A percentile compares a stretch with the other conserved stretches of the same genome.
Evolutionary conservation across 352 stramenopile genomes (phyloP).

Genomic region (Ophiocytium majus): DNA sequence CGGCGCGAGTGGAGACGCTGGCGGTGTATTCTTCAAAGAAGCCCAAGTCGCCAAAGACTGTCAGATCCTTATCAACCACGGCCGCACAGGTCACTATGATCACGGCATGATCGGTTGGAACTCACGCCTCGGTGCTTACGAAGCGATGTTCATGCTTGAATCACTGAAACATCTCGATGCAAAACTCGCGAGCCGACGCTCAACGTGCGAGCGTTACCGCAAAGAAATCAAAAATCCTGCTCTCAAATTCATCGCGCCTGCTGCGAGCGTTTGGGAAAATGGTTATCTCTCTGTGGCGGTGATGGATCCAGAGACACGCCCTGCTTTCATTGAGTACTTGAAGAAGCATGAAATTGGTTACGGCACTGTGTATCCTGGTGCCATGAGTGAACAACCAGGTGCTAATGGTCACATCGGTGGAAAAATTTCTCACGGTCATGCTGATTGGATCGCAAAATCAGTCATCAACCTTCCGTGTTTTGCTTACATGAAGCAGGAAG

Average conservation of each 20-base stretch:
- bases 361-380: background rate
- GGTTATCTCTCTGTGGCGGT: constrained; percentile 2
- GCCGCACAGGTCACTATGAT: constrained; percentile 16
- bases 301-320: background rate
- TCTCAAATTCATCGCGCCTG: background rate
- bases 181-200: constrained; percentile 2
- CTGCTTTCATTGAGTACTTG: constrained; percentile 8
- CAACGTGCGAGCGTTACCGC: background rate
- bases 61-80: constrained; percentile 2
- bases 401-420: background rate
- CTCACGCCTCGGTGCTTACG: background rate
- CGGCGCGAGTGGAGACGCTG: background rate
- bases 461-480: background rate
- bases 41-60: background rate
- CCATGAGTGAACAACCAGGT: background rate
- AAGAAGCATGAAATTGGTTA: constrained; percentile 11
- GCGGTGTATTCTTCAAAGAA: background rate
- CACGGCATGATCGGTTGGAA: constrained; percentile 8
- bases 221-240: constrained; percentile 7
- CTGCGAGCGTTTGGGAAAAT: background rate
- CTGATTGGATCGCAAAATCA: constrained; percentile 5
- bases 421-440: constrained; percentile 20
- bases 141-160: constrained; percentile 10
- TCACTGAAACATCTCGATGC: constrained; percentile 10
- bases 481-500: constrained; percentile 18